Conservation (phyloP, 2,329 filamentous ascomycete genomes). For the Meredithiella fracta region DNA sequence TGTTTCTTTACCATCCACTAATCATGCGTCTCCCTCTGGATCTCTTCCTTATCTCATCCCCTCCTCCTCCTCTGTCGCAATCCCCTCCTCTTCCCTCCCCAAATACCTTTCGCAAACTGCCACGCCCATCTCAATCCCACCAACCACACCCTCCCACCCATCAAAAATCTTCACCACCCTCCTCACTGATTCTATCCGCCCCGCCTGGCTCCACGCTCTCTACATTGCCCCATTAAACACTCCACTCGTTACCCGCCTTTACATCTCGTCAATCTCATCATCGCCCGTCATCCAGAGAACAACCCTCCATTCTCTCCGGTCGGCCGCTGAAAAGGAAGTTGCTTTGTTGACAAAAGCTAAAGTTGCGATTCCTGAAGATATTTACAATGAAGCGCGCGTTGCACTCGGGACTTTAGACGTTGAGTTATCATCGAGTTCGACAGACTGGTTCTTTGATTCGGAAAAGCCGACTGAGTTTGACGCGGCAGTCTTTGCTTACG, state of each 20-base stretch:
- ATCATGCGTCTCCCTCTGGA: constrained; percentile 83
- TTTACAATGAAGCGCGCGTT: constrained; percentile 29
- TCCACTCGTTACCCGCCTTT: constrained; percentile 51
- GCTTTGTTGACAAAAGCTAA: constrained; percentile 38
- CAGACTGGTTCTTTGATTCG: constrained; percentile 34
- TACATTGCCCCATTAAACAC: constrained; percentile 61
- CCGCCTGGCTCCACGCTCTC: constrained; percentile 71
- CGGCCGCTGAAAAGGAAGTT: constrained; percentile 60
- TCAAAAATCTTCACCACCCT: constrained; percentile 66
- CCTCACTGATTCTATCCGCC: constrained; percentile 59
- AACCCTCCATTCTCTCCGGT: constrained; percentile 48
- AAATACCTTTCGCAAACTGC: constrained; percentile 37
- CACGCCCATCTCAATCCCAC: constrained; percentile 29
- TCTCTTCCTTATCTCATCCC: constrained; percentile 77
- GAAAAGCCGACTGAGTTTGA: constrained; percentile 59
- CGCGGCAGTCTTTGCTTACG: constrained; percentile 79
- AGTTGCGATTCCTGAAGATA: constrained; percentile 20
- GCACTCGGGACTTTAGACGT: constrained; percentile 31
- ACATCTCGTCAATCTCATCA: constrained; percentile 47
- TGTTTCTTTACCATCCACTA: constrained; percentile 55
- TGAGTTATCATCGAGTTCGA: constrained; percentile 23
- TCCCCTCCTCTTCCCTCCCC: constrained; percentile 35
- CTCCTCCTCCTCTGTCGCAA: constrained; percentile 18
- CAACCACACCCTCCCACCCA: constrained; percentile 25
- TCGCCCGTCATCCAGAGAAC: constrained; percentile 46